These are phyloP conservation scores for Penicillium steckii DNA, from an alignment of 495 filamentous ascomycete genomes.

Conservation along the genomic window DNA sequence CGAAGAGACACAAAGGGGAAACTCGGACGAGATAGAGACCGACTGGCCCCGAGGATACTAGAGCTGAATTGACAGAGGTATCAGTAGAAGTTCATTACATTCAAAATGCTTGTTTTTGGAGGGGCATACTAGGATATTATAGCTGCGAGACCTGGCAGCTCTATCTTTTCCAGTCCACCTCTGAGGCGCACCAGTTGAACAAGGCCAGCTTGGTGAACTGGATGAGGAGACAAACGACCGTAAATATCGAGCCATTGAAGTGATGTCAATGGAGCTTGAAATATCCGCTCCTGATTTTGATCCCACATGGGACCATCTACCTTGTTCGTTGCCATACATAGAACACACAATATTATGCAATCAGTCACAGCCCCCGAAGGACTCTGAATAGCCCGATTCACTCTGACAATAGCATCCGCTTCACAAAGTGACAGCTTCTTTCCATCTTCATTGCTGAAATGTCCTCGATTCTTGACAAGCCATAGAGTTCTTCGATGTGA, in stretches of 20 bases:
- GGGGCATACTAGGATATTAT: neutral
- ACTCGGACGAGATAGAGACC: neutral
- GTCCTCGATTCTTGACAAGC: slow-evolving; percentile 1
- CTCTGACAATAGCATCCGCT: slow-evolving; percentile 1
- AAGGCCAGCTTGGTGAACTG: slow-evolving; percentile 5
- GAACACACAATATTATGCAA: slow-evolving; percentile 3
- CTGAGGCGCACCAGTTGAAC: neutral
- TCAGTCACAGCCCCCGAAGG: neutral
- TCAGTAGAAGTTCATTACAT: too few species aligned
- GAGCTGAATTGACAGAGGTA: neutral
- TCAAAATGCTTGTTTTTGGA: too few species aligned
- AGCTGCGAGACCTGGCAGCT: neutral
- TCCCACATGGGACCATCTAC: slow-evolving; percentile 2
- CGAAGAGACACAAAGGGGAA: neutral
- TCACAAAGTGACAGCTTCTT: slow-evolving; percentile 1
- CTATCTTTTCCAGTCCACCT: slow-evolving; percentile 1
- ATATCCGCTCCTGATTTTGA: neutral
- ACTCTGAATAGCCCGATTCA: neutral
- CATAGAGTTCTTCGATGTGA: slow-evolving; percentile 5
- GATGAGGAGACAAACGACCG: slow-evolving; percentile 5
- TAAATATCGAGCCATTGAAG: slow-evolving; percentile 8
- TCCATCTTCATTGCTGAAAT: slow-evolving; percentile 6
- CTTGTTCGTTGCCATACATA: slow-evolving; percentile 8
- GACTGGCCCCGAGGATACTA: neutral
- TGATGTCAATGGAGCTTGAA: neutral